Evolutionary conservation across 2,329 filamentous ascomycete genomes (phyloP), one percentile per base, ranked within the genome.

Genomic region (Colletotrichum sp.): DNA sequence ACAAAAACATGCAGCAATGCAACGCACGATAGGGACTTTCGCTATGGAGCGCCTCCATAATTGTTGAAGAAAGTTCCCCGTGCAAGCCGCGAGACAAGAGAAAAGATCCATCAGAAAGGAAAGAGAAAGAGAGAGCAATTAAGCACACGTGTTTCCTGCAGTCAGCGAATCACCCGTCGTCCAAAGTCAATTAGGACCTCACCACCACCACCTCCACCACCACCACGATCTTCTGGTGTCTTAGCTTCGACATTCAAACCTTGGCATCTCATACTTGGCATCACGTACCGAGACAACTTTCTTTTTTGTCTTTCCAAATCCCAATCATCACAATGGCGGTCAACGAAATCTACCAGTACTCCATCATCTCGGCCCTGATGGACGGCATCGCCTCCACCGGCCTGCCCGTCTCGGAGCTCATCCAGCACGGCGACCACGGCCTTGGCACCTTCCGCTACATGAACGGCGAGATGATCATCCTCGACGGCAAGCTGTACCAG

Each of bases 281-380:
- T 18, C 18, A 61, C 18, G 3, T 21, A 34, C 28, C 59, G 32
- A 32, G 59, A 63, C 59, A 34, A 34, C 43, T 18, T 48, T 16
- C 4, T 4, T 64, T 9, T 10, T 24, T 15, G 3, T 6, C n/a
- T 64, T 26, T 10, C 5, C 7, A 16, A 34, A 21, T 13, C n/a
- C 4, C 30, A 59, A 77, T 9, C n/a, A 83, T 52, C 43, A 13
- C n/a, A 21, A 52, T 84, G 82, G 80, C 80, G 0, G 32, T 73
- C 64, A 85, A 84, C 72, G 80, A 84, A 72, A 71, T 84, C 18
- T 84, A 78, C 77, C 83, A 84, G 63, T 84, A 82, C 77, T 84
- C 82, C 69, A 79, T 84, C 70, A 72, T 84, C n/a, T 82, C 81
- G 3, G 82, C 82, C 18, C 79, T 84, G 5, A 83, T 84, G 82